These are phyloP conservation scores for Chrysosporium queenslandicum DNA, from an alignment of 2,329 filamentous ascomycete species.

Conservation along the genomic window DNA sequence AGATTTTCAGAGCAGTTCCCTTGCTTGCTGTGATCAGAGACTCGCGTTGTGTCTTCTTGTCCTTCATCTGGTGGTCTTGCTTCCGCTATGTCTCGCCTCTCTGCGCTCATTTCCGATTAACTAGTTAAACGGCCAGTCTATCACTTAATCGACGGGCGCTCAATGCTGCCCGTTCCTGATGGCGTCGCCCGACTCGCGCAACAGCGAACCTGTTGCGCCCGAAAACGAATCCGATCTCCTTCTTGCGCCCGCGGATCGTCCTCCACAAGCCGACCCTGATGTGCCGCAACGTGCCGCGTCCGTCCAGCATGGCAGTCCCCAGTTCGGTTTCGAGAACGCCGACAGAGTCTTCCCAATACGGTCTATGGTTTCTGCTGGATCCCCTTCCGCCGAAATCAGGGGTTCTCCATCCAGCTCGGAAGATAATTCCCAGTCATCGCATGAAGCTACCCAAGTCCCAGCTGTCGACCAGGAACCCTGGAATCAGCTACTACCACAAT, in stretches of 20 bases:
- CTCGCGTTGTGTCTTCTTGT: too few relatives aligned
- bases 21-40: too few relatives aligned
- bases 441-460: background rate
- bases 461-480: background rate
- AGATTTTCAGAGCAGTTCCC: too few relatives aligned
- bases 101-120: background rate
- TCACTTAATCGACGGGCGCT: too few relatives aligned
- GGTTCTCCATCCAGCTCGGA: background rate
- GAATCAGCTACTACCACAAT: too few relatives aligned
- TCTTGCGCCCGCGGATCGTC: too few relatives aligned
- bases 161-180: background rate
- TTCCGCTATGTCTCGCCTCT: too few relatives aligned
- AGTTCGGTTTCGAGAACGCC: background rate
- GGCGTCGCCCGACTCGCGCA: background rate
- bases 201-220: background rate
- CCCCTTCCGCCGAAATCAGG: background rate
- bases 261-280: too few relatives aligned
- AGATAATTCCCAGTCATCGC: background rate
- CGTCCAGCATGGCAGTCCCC: background rate
- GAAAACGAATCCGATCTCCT: background rate
- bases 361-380: background rate
- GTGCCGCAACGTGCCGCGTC: too few relatives aligned
- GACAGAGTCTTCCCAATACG: slow-evolving; percentile 6
- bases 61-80: too few relatives aligned
- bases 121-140: background rate